Evolutionary conservation across 2,329 filamentous ascomycete genomes (phyloP), one percentile per base, ranked within the genome.

Genomic region (Aspergillus uvarum): DNA sequence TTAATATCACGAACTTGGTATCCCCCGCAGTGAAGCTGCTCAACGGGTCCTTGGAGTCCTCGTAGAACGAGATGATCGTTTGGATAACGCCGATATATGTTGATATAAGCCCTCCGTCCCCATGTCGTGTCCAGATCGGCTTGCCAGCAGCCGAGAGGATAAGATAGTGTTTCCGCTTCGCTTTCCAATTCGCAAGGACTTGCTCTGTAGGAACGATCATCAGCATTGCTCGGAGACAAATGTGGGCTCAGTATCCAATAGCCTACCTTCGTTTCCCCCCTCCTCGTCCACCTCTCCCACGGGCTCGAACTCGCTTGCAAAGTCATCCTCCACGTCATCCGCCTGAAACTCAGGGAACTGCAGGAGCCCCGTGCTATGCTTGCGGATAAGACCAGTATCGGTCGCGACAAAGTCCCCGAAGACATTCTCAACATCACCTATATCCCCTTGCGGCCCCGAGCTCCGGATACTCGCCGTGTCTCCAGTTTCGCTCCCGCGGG

Each of bases 41-140:
- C 11, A 99, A 82, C 0, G 85, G 86, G 72, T 96, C 91, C 58
- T 89, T 85, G 8, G 89, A 85, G 50, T 88, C 88, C 73, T 96
- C 89, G 72, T 96, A 98, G 73, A 97, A 97, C 1, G 95, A 98
- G 63, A 99, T 96, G 68, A 99, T 94, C 48, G 95, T 99, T 74
- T 98, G 95, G 2, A 97, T 89, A 19, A 99, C 89, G 47, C 95
- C 95, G 74, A 98, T 94, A 68, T 95, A 97, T 54, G 90, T 90
- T 68, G 96, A 96, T 72, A 98, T 92, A 48, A 98, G 81, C 57
- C 89, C 87, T 65, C 96, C 84, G 67, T 97, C 92, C 47, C 96
- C 95, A 73, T 99, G 94, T 52, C 96, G 86, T 70, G 92, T 98
- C 82, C 94, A 99, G 52, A 99, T 96, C 11, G 95, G 96, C 74